Evolutionary conservation across 345 rosid species (phyloP).

Genomic region (Raphanus sativus): DNA sequence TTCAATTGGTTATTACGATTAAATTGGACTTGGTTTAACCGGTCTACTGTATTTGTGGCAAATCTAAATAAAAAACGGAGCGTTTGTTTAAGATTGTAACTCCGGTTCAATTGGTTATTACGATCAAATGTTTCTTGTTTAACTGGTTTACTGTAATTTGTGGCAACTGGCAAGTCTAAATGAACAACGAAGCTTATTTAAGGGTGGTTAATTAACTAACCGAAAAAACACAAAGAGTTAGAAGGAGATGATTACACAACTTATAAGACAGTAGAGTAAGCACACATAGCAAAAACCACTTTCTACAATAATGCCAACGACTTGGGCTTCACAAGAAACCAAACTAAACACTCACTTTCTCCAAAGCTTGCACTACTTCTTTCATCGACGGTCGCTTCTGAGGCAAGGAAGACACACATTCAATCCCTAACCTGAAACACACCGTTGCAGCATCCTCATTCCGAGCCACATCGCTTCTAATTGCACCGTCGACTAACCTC

Average conservation of each 20-base stretch:
- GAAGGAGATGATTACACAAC: neutral
- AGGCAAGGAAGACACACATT: constrained; percentile 61
- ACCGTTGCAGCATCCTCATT: constrained; percentile 51
- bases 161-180: neutral
- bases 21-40: neutral
- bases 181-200: neutral
- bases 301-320: neutral
- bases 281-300: neutral
- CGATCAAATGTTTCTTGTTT: neutral
- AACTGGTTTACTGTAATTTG: neutral
- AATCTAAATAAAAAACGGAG: neutral
- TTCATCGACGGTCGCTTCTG: constrained; percentile 83
- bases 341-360: constrained; percentile 42
- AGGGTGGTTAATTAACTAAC: neutral
- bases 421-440: constrained; percentile 67
- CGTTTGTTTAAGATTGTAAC: neutral
- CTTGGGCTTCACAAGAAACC: neutral
- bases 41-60: neutral
- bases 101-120: neutral
- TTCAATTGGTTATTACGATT: neutral
- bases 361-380: constrained; percentile 66
- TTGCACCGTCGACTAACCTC: constrained; percentile 53
- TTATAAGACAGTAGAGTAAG: neutral
- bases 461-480: constrained; percentile 52
- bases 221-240: neutral